Percentiles rank a stretch among this genome's conserved stretches.
phyloP scores from a whole-genome alignment of 805 yeast genomes.

The Cyberlindnera meyerae region DNA sequence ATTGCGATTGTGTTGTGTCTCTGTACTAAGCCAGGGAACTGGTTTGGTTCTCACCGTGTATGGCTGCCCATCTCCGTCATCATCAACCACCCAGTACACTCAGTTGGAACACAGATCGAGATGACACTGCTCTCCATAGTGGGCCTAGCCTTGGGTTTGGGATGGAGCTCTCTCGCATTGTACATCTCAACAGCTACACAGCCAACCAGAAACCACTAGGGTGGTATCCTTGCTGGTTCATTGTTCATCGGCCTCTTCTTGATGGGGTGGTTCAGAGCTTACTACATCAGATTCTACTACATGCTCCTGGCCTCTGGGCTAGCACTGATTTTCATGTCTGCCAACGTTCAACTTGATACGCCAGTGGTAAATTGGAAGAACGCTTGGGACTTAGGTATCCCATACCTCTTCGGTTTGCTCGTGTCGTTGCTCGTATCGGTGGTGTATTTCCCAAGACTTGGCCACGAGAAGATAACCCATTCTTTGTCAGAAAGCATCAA shows the following conservation, averaged over 20 bases:
- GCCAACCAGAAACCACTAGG: constrained; percentile 38
- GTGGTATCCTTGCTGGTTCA: constrained; percentile 42
- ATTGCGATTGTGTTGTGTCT: constrained; percentile 36
- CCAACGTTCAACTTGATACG: constrained; percentile 24
- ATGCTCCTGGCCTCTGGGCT: constrained; percentile 32
- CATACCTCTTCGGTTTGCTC: constrained; percentile 40
- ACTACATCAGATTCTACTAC: constrained; percentile 37
- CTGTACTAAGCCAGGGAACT: constrained; percentile 31
- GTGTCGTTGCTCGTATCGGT: constrained; percentile 33
- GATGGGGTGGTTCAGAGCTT: constrained; percentile 38
- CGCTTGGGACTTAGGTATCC: constrained; percentile 39
- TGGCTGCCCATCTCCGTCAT: constrained; percentile 39
- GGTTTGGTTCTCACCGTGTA: constrained; percentile 40
- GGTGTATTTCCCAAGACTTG: constrained; percentile 36
- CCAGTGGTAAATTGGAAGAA: constrained; percentile 29
- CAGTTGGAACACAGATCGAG: constrained; percentile 43
- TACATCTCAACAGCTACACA: constrained; percentile 36
- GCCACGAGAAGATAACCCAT: constrained; percentile 30
- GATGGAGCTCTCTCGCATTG: constrained; percentile 41
- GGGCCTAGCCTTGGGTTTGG: constrained; percentile 39
- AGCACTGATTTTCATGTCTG: constrained; percentile 31
- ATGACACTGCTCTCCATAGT: constrained; percentile 35
- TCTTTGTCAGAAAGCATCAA: constrained; percentile 24
- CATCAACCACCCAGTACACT: constrained; percentile 43
- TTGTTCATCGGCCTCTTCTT: constrained; percentile 33